phyloP scores from a whole-genome alignment of 371 early-diverging fungal species.

The Rhizopus sp. region DNA sequence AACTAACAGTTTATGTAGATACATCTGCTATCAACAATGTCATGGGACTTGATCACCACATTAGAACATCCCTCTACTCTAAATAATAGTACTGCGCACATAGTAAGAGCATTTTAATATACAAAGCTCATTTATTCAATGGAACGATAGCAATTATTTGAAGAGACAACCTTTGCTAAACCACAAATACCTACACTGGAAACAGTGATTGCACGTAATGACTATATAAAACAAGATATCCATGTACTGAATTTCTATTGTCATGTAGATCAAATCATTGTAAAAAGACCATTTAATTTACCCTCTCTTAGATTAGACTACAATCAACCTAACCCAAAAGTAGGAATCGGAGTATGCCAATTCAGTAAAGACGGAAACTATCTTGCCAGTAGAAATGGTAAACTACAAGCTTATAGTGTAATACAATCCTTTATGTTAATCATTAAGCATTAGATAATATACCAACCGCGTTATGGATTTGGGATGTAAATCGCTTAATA shows the following conservation, averaged over 20 bases:
- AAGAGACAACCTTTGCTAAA: neutral
- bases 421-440: neutral
- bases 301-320: slow-evolving; percentile 52
- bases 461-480: slow-evolving; percentile 67
- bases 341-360: slow-evolving; percentile 56
- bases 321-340: slow-evolving; percentile 61
- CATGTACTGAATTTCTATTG: neutral
- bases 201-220: neutral
- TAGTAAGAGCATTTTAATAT: neutral
- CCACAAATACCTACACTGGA: neutral
- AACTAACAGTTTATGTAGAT: slow-evolving; percentile 35
- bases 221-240: neutral
- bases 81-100: neutral
- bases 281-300: slow-evolving; percentile 42
- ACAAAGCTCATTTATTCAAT: neutral
- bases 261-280: slow-evolving; percentile 6
- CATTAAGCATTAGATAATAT: slow-evolving; percentile 47
- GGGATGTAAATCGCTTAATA: slow-evolving; percentile 49
- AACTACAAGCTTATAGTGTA: slow-evolving; percentile 20
- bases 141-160: neutral
- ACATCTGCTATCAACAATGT: slow-evolving; percentile 24
- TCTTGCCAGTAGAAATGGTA: slow-evolving; percentile 54
- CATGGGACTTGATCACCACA: slow-evolving; percentile 33
- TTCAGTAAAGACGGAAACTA: slow-evolving; percentile 65
- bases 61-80: slow-evolving; percentile 20